Evolutionary conservation across 257 asterid species (phyloP), one percentile per base, ranked within the genome.

Genomic region (Solanum ossicruentum): DNA sequence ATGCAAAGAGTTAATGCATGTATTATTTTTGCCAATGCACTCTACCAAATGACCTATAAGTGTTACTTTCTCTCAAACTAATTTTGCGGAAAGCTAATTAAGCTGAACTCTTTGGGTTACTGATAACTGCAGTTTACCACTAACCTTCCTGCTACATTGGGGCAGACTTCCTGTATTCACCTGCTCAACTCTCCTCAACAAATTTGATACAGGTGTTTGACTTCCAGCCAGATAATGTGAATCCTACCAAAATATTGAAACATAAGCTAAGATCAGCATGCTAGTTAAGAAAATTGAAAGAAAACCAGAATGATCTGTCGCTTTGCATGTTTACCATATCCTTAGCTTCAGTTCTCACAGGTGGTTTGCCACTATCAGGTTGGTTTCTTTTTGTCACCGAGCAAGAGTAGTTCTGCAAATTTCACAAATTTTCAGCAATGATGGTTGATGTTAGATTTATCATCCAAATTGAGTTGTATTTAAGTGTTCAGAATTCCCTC

Each of bases 61-160:
- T 52, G 83, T 17, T 10, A 26, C 65, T 78, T 52, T 9, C 16
- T 78, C 49, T 36, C 65, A 52, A 49, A 3, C 61, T 49, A 75
- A 47, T 49, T 54, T 15, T 49, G 82, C 82, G 23, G 61, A 49
- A 75, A 52, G 12, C 66, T 78, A 52, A 52, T 28, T 52, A 16
- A 16, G 26, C 47, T 1, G 49, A 78, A 52, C 23, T 26, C 28
- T 28, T 28, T 28, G 66, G 28, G 21, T 28, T 52, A 52, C 17
- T 16, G 49, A 78, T 26, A 26, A 28, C 45, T 52, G 28, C 85
- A 54, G 45, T 32, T 55, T 57, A 81, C 66, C 89, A 9, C 87
- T 85, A 82, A 97, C 99, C 99, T 97, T 95, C 92, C 94, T 89
- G 88, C 98, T 92, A 81, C 90, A 97, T 91, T 93, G 91, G 39